Percentiles rank a stretch among this genome's conserved stretches.
These are phyloP conservation scores for Thelonectria discophora DNA, from an alignment of 2,329 filamentous ascomycete species.

Conservation along the genomic window DNA sequence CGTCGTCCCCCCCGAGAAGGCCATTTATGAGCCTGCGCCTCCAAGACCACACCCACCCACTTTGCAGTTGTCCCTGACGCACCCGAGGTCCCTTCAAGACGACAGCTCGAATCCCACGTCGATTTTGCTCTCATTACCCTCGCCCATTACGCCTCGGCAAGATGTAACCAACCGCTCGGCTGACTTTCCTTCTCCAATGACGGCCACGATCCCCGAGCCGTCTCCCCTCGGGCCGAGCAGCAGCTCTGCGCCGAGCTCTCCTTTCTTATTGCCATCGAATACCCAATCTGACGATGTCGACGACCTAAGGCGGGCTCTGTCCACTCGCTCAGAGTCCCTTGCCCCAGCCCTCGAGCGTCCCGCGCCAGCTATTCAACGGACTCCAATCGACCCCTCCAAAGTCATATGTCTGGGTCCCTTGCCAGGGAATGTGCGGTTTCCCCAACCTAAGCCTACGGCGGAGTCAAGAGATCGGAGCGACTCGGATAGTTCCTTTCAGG, in stretches of 20 bases:
- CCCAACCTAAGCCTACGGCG: slow-evolving; percentile 28
- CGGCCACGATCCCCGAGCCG: slow-evolving; percentile 41
- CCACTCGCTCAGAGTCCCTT: slow-evolving; percentile 19
- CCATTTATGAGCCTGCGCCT: slow-evolving; percentile 29
- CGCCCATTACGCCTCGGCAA: slow-evolving; percentile 58
- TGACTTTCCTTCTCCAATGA: slow-evolving; percentile 55
- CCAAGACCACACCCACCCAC: slow-evolving; percentile 31
- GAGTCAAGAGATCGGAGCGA: slow-evolving; percentile 14
- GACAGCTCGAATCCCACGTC: slow-evolving; percentile 44
- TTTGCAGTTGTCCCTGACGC: slow-evolving; percentile 32
- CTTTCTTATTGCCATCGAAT: slow-evolving; percentile 25
- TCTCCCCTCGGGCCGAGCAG: slow-evolving; percentile 24
- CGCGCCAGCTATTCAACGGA: slow-evolving; percentile 51
- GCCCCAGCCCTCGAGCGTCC: slow-evolving; percentile 17
- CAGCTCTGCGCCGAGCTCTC: slow-evolving; percentile 30
- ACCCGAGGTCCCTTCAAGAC: slow-evolving; percentile 32
- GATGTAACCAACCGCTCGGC: slow-evolving; percentile 52
- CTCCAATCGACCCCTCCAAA: slow-evolving; percentile 61
- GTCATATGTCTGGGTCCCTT: slow-evolving; percentile 65
- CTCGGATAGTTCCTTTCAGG: not conserved
- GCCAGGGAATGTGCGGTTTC: slow-evolving; percentile 55
- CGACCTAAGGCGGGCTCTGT: slow-evolving; percentile 14
- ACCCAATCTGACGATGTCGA: slow-evolving; percentile 24
- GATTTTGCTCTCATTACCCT: slow-evolving; percentile 54
- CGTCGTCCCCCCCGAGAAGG: slow-evolving; percentile 44